Base-by-base conservation (phyloP, 176 grass and related monocot genomes). In the Phoenix roebelenii region DNA sequence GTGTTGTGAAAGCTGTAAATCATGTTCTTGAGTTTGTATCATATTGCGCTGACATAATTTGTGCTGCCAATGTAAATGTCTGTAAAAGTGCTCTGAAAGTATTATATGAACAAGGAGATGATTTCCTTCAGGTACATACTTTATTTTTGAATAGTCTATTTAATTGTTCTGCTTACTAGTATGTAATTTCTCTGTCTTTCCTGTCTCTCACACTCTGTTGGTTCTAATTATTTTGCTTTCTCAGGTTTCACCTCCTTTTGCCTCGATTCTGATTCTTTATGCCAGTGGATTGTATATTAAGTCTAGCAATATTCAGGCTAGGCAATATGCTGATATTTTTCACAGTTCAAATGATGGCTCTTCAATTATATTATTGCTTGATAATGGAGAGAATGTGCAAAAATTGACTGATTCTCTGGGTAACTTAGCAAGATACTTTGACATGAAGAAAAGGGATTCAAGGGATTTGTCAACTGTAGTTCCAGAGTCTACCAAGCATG, bases 261-360 rank as follows among this genome's bases (percentile, higher is more conserved):
- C 76, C 63, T 81, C 80, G 32, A 50, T 95, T 58, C 67, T 95
- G 28, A 48, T 61, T 75, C 76, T 95, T 48, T 95, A 95, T 61
- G 76, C 85, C 51, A 67, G 66, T 57, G 90, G 82, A 25, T 76
- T 89, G 35, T 61, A 83, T 59, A 76, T 78, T 10, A 71, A 63
- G 15, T 48, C 30, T 48, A 54, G 19, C 28, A 55, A 57, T 60
- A 30, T 57, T 30, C 63, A 77, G 54, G 52, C 79, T 63, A 69
- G 50, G 4, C 76, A 81, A 80, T 81, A 24, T 60, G 67, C 54
- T 67, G 69, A 59, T 15, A 28, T 16, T 7, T 4, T 54, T 23
- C 16, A 22, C 57, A 44, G 39, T 59, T 85, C 78, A 72, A 55
- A 17, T 3, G 69, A 72, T 50, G 55, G 7, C 17, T 24, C 23